Percentiles rank a stretch among this genome's conserved stretches.
Evolutionary conservation across 805 yeast species (phyloP).

Genomic region (Kurtzmaniella fragi): DNA sequence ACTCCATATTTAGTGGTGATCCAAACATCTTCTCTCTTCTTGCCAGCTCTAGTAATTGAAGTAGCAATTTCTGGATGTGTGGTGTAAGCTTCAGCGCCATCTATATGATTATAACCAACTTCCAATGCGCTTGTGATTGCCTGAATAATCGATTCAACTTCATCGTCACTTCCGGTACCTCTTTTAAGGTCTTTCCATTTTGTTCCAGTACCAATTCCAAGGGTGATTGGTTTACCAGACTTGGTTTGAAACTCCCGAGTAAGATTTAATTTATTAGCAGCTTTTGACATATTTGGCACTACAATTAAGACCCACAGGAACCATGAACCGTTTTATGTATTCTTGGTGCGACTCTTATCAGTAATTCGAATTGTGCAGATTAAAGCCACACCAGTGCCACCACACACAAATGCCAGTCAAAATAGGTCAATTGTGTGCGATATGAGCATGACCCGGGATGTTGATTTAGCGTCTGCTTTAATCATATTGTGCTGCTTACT

Average conservation of each 20-base stretch:
- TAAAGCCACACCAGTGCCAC: too few species aligned
- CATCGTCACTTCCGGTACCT: slow-evolving; percentile 14
- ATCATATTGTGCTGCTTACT: too few species aligned
- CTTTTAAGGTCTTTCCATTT: slow-evolving; percentile 27
- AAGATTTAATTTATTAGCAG: too few species aligned
- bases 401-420: too few species aligned
- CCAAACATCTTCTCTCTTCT: slow-evolving; percentile 40
- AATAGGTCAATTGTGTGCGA: too few species aligned
- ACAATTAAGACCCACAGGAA: too few species aligned
- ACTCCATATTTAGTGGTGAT: slow-evolving; percentile 52
- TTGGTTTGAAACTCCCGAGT: slow-evolving; percentile 16
- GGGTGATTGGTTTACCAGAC: slow-evolving; percentile 24
- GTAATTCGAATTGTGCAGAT: too few species aligned
- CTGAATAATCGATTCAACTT: slow-evolving; percentile 32
- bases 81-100: slow-evolving; percentile 58
- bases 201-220: slow-evolving; percentile 52
- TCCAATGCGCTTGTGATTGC: slow-evolving; percentile 32
- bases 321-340: too few species aligned
- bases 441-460: too few species aligned
- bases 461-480: too few species aligned
- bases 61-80: slow-evolving; percentile 52
- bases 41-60: slow-evolving; percentile 39
- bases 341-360: too few species aligned
- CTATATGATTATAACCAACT: slow-evolving; percentile 53
- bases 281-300: too few species aligned